Percentiles rank a stretch among this genome's conserved stretches.
These are phyloP conservation scores for Poa pratensis DNA, from an alignment of 176 grass and related monocot genomes.

Conservation along the genomic window DNA sequence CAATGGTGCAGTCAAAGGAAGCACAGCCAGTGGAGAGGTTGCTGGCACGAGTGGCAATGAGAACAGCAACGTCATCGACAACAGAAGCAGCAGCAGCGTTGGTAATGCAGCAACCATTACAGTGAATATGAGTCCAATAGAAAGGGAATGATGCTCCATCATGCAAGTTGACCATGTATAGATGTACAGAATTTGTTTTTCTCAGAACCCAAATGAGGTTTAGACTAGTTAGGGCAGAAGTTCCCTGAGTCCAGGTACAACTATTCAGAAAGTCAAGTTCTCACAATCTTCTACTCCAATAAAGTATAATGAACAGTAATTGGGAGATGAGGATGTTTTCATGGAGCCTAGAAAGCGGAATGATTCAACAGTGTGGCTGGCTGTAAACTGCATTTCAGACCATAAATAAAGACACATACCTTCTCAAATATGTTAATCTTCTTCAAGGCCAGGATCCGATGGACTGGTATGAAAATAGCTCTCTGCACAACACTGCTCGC, in stretches of 20 bases:
- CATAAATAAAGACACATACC: conserved; percentile 41
- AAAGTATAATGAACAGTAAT: neutral
- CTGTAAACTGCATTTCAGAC: neutral
- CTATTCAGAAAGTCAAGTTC: conserved; percentile 6
- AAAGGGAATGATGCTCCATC: conserved; percentile 6
- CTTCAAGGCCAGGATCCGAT: conserved; percentile 87
- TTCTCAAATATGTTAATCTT: conserved; percentile 97
- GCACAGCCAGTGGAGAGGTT: neutral
- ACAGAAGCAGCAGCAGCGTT: neutral
- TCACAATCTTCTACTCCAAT: conserved; percentile 1
- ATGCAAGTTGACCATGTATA: conserved; percentile 8
- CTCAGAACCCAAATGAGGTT: neutral
- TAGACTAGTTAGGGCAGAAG: neutral
- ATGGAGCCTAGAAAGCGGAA: neutral
- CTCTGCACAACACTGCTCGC: conserved; percentile 92
- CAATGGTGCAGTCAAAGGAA: neutral
- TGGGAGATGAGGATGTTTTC: neutral
- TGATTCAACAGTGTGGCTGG: neutral
- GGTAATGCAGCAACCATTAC: neutral
- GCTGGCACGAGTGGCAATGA: neutral
- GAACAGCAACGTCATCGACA: neutral
- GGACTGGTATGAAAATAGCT: conserved; percentile 82
- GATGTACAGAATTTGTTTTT: conserved; percentile 18
- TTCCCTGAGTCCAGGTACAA: neutral
- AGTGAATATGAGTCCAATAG: neutral